Evolutionary conservation across 1,139 yeast genomes (phyloP).

Genomic region (Saccharomyces hybrid): DNA sequence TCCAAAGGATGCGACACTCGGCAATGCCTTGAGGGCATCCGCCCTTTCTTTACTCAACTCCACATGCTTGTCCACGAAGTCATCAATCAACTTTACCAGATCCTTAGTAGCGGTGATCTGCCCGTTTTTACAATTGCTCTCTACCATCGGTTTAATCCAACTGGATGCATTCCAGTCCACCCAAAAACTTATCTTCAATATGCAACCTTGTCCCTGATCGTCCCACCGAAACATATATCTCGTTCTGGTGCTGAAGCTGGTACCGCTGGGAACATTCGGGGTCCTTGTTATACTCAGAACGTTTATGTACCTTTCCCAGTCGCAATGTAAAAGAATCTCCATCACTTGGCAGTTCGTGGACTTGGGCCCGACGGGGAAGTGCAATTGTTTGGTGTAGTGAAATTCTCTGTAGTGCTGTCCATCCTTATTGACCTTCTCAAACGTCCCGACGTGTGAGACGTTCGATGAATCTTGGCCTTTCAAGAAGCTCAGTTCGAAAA

Average conservation of each 20-base stretch:
- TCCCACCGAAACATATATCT: conserved; percentile 70
- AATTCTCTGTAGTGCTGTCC: conserved; percentile 49
- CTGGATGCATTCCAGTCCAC: conserved; percentile 89
- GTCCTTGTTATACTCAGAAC: conserved; percentile 65
- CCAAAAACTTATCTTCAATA: conserved; percentile 51
- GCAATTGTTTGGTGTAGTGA: conserved; percentile 70
- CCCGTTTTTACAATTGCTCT: conserved; percentile 83
- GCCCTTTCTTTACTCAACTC: conserved; percentile 1
- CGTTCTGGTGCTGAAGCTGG: conserved; percentile 68
- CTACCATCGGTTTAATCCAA: conserved; percentile 89
- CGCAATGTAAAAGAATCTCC: conserved; percentile 56
- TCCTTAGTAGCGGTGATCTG: conserved; percentile 53
- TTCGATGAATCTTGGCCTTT: conserved; percentile 66
- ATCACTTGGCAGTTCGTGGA: conserved; percentile 76
- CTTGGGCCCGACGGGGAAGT: conserved; percentile 87
- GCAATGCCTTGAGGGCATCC: neutral
- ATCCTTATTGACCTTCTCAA: conserved; percentile 36
- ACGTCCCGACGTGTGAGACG: conserved; percentile 44
- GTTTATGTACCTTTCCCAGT: conserved; percentile 45
- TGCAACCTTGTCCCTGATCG: conserved; percentile 46
- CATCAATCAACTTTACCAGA: conserved; percentile 16
- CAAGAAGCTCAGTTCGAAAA: conserved; percentile 45
- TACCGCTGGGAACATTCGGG: conserved; percentile 94
- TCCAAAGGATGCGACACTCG: neutral
- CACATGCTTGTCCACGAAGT: conserved; percentile 12